Base-by-base conservation (phyloP, 2,329 filamentous ascomycete species). In the Epichloe sylvatica region DNA sequence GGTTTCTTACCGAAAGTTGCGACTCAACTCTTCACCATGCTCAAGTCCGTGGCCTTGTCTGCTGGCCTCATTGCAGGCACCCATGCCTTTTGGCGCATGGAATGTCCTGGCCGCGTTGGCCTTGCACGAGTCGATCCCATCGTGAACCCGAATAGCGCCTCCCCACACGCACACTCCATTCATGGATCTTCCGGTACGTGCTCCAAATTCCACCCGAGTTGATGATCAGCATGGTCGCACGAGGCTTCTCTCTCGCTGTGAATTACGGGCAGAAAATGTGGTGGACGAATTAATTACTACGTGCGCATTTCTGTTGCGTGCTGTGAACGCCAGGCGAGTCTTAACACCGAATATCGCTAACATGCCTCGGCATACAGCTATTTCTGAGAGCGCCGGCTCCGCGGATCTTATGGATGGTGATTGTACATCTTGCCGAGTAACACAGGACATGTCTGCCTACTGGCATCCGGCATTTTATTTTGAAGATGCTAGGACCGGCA, bases 401-500 rank as follows among this genome's bases (percentile, higher is more conserved):
- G 68, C 75, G 0, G 70, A 78, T 39, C 75, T 95, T 13, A 60
- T 73, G 4, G 64, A 60, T 15, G 81, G 76, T 43, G 69, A 80
- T 54, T 95, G 89, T 69, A 92, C 87, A 1, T 90, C 86, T 11
- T 94, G 88, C 63, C 78, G 76, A 50, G 84, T 94, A 40, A 80
- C 72, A 37, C 74, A 91, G 67, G 89, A 95, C 68, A 84, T 81
- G 68, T 94, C 87, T n/a, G 81, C 80, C 34, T 95, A 95, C 70
- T 95, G 88, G 86, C 79, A 81, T 47, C 89, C 89, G 1, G 69
- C 77, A 2, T 62, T 94, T 54, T 90, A 91, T 70, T 95, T 94
- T 65, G 67, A 81, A 61, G 77, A 89, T 59, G 62, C 62, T 5
- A 60, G 67, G 12, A 83, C 85, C 56, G 78, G 83, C 51, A 71